Base-by-base conservation (phyloP, 2,329 filamentous ascomycete genomes). In the Trichoderma endophyticum region DNA sequence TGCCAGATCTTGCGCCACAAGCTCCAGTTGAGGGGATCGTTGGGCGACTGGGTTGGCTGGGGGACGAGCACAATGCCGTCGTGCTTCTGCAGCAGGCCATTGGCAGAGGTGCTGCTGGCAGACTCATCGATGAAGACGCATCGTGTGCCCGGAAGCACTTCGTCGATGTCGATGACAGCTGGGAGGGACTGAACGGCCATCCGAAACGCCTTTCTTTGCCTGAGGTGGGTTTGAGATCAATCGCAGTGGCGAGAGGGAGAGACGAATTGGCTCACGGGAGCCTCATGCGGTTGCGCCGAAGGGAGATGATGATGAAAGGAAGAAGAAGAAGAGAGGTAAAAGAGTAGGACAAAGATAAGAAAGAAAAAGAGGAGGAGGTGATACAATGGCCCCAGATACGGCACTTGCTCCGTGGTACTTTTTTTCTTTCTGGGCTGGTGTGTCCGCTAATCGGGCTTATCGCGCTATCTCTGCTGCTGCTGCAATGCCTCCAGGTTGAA, bases 11-110 rank as follows among this genome's bases (percentile, higher is more conserved):
- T 86, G 75, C 85, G 83, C 65, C 79, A 75, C 65, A 79, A 75
- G 51, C 82, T 81, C 86, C 86, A 88, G 75, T 86, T 86, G 72
- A 88, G 79, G 24, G 86, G 86, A 75, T 88, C 86, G 73, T 87
- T 84, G 32, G 85, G 84, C 11, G 84, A 86, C 67, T 82, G 78
- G 14, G 85, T 86, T n/a, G 87, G 87, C 69, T 85, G 83, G 3
- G 87, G 87, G 3, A 84, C 83, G 30, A 89, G 82, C 24, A 87
- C 82, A 59, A 89, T 82, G 71, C 88, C 84, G 71, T 78, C 78
- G 57, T 79, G 77, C 56, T 79, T 79, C 59, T 79, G 77, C 43
- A 78, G 61, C 51, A 71, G 66, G 63, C 74, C 70, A 32, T 76
- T 77, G 59, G 73, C 73, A 9, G 77, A 79, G 26, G 71, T 73